Conservation (phyloP, 1,139 yeast species). For the Geotrichum carabidarum region DNA sequence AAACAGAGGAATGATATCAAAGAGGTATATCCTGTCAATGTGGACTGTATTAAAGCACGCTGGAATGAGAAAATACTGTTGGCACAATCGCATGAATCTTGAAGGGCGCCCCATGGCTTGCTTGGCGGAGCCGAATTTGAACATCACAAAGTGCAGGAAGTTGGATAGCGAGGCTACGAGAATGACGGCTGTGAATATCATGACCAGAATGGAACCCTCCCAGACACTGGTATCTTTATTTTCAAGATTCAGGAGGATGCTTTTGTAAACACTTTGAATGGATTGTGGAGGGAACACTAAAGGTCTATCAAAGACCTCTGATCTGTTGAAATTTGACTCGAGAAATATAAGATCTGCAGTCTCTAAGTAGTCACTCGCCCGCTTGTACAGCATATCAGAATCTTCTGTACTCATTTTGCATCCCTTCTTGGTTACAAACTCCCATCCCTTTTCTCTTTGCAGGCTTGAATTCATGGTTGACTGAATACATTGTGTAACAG, state of each 20-base stretch:
- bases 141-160: constrained; percentile 23
- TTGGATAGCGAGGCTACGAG: constrained; percentile 22
- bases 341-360: constrained; percentile 20
- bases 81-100: constrained; percentile 24
- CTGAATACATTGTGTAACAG: constrained; percentile 33
- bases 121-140: constrained; percentile 29
- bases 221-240: constrained; percentile 35
- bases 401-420: constrained; percentile 26
- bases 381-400: constrained; percentile 27
- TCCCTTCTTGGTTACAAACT: constrained; percentile 28
- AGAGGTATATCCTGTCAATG: constrained; percentile 27
- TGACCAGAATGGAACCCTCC: constrained; percentile 35
- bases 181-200: constrained; percentile 37
- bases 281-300: constrained; percentile 10
- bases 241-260: constrained; percentile 27
- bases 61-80: constrained; percentile 32
- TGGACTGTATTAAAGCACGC: constrained; percentile 35
- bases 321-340: constrained; percentile 9
- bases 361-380: constrained; percentile 22
- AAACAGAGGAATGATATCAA: constrained; percentile 29
- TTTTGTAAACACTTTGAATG: constrained; percentile 13
- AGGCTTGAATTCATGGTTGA: constrained; percentile 19
- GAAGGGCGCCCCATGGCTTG: constrained; percentile 29
- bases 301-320: constrained; percentile 14
- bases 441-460: constrained; percentile 30